These are phyloP conservation scores for Phytopythium chamaehyphon DNA, from an alignment of 352 stramenopile species.

Conservation along the genomic window DNA sequence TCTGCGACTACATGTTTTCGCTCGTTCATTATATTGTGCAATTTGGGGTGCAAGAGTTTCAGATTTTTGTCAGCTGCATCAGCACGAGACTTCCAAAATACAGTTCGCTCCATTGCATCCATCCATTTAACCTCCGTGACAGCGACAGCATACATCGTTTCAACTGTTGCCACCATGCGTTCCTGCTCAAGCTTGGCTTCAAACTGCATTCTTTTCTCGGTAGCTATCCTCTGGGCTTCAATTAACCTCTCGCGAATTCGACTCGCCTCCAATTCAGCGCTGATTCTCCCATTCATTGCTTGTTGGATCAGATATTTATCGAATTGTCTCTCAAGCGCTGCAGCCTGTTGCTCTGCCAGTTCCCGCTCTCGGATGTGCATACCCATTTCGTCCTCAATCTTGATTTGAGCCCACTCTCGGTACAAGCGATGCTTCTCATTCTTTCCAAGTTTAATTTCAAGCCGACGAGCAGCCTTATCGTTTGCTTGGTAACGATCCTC, in stretches of 20 bases:
- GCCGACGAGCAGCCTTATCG: slow-evolving; percentile 57
- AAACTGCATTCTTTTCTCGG: slow-evolving; percentile 38
- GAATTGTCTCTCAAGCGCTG: slow-evolving; percentile 49
- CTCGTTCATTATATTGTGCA: slow-evolving; percentile 37
- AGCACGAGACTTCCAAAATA: slow-evolving; percentile 28
- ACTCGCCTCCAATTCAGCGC: slow-evolving; percentile 40
- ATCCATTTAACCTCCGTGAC: slow-evolving; percentile 45
- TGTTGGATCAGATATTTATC: slow-evolving; percentile 65
- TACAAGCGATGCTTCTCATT: slow-evolving; percentile 73
- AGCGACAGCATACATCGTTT: slow-evolving; percentile 36
- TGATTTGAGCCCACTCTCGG: slow-evolving; percentile 65
- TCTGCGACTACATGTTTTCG: slow-evolving; percentile 53
- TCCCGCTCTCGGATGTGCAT: slow-evolving; percentile 56
- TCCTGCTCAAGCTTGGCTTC: slow-evolving; percentile 58
- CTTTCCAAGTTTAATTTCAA: slow-evolving; percentile 79
- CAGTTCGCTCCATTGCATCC: slow-evolving; percentile 31
- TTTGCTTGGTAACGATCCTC: slow-evolving; percentile 56
- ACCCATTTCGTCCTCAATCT: slow-evolving; percentile 56
- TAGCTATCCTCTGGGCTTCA: slow-evolving; percentile 42
- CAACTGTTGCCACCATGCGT: slow-evolving; percentile 57
- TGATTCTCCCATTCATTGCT: slow-evolving; percentile 39
- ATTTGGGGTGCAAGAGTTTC: slow-evolving; percentile 35
- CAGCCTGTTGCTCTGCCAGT: slow-evolving; percentile 29
- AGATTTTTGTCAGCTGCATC: slow-evolving; percentile 27
- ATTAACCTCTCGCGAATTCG: slow-evolving; percentile 33